Evolutionary conservation across 805 yeast species (phyloP).

Genomic region (Yarrowia bubula): DNA sequence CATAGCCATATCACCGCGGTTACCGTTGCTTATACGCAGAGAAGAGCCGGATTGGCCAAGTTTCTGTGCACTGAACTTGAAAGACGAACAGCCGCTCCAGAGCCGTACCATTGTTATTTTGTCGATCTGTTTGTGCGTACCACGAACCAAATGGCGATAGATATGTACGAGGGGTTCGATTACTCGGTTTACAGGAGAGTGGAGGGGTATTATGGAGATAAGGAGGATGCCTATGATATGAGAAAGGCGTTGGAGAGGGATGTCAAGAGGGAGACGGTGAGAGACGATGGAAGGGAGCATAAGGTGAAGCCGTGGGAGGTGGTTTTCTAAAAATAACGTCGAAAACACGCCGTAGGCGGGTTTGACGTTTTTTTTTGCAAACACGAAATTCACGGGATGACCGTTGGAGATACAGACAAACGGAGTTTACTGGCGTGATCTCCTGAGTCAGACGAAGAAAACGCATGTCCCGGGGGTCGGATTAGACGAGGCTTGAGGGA

Average conservation of each 20-base stretch:
- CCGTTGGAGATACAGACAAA: no score
- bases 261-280: conserved; percentile 8
- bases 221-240: conserved; percentile 49
- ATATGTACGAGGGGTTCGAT: conserved; percentile 81
- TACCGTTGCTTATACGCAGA: conserved; percentile 75
- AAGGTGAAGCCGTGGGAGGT: conserved; percentile 24
- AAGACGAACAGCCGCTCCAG: conserved; percentile 61
- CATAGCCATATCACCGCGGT: conserved; percentile 97
- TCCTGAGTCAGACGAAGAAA: no score
- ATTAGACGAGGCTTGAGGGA: no score
- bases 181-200: conserved; percentile 84
- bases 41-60: conserved; percentile 85
- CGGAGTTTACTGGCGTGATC: no score
- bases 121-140: conserved; percentile 90
- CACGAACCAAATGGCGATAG: conserved; percentile 74
- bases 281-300: conserved; percentile 10
- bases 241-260: conserved; percentile 79
- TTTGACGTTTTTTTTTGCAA: no score
- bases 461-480: no score
- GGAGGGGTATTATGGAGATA: conserved; percentile 75
- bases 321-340: neutral
- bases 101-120: conserved; percentile 78
- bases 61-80: conserved; percentile 72
- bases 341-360: no score
- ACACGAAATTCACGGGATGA: no score